These are phyloP conservation scores for Tetrastigma voinierianum DNA, from an alignment of 164 flowering plant genomes.

Conservation along the genomic window DNA sequence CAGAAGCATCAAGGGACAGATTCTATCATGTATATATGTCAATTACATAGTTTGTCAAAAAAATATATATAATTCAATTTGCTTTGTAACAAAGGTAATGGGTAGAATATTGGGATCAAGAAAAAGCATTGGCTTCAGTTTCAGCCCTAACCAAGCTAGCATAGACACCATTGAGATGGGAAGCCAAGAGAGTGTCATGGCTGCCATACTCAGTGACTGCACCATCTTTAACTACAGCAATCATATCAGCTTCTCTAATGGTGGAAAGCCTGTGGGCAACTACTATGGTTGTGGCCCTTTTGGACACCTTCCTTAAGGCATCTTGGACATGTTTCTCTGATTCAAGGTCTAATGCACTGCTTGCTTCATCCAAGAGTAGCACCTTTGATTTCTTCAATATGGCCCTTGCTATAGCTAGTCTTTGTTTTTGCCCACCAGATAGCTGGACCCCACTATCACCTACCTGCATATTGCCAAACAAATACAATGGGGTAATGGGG, in stretches of 20 bases:
- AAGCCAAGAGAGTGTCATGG: conserved; percentile 60
- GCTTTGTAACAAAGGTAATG: too few species aligned
- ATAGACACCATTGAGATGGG: conserved; percentile 49
- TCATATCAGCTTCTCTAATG: conserved; percentile 56
- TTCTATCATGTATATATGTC: too few species aligned
- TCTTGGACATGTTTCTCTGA: conserved; percentile 71
- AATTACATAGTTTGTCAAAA: too few species aligned
- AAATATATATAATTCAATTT: too few species aligned
- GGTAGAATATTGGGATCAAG: conserved; percentile 23
- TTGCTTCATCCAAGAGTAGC: conserved; percentile 69
- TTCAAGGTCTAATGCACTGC: conserved; percentile 79
- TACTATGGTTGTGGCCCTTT: conserved; percentile 53
- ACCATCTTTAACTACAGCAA: conserved; percentile 59
- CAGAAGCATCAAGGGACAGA: too few species aligned
- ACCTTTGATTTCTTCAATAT: conserved; percentile 58
- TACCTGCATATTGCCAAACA: conserved; percentile 34
- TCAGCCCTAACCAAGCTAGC: conserved; percentile 57
- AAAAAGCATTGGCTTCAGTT: conserved; percentile 58
- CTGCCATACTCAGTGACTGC: conserved; percentile 52
- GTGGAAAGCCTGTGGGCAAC: conserved; percentile 78
- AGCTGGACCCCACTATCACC: conserved; percentile 76
- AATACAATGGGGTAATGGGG: too few species aligned
- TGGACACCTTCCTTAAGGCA: conserved; percentile 48
- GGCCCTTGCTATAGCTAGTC: conserved; percentile 75
- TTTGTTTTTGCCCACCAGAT: conserved; percentile 78